Base-by-base conservation (phyloP, 177 flowering plant species). In the Telopea speciosissima region DNA sequence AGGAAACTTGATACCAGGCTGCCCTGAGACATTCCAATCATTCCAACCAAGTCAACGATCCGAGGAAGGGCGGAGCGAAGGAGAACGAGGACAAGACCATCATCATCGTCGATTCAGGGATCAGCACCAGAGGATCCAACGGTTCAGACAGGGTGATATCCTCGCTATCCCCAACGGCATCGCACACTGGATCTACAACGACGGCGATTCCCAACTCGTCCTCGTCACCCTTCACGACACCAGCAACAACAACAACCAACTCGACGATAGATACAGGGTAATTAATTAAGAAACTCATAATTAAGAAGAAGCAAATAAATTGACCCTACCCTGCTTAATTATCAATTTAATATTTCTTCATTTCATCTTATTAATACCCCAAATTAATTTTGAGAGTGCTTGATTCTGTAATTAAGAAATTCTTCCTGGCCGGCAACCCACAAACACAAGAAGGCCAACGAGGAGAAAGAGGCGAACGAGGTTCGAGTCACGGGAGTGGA, bases 131-230 rank as follows among this genome's bases (percentile, higher is more conserved):
- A 89, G 86, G 83, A 68, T 89, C 26, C 74, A 63, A 16, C 76
- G 42, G 2, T 64, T 86, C 78, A 72, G 79, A 0, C 72, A 72
- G 54, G 96, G 96, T 0, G 93, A 92, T 67, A 61, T 87, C 25
- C 4, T 89, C 3, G 86, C 85, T 1, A 10, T 85, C 49, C 89
- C 90, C 0, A 82, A 85, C 11, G 97, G 93, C 67, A 80, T 83
- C 0, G 76, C 84, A 1, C 77, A 81, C n/a, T 92, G 88, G 92
- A 31, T 63, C 63, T 88, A 89, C 85, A 92, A 92, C 68, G 78
- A 83, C 8, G 97, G 93, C 12, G 73, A 88, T 6, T 0, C 1
- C 6, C 21, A 14, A 19, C 62, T 90, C 7, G 75, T 86, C 17
- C 26, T 74, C 0, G 84, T 87, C 25, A 24, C 63, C 45, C 26